Conservation (phyloP, 2,329 filamentous ascomycete genomes). For the Periglandula ipomoeae region DNA sequence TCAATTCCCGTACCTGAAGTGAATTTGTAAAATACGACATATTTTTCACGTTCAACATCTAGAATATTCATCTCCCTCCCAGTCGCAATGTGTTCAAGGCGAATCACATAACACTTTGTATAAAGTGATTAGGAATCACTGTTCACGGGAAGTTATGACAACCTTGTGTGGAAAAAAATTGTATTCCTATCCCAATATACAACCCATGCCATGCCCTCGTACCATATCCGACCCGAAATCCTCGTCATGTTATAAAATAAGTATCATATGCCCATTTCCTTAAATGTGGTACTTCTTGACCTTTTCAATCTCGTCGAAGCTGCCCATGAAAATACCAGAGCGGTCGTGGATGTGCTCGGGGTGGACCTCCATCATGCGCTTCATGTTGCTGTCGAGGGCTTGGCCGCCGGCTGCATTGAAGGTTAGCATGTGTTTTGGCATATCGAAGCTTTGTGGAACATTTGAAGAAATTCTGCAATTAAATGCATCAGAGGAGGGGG, state of each 20-base stretch:
- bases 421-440: slow-evolving; percentile 17
- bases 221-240: background rate
- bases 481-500: background rate
- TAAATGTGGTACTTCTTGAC: slow-evolving; percentile 72
- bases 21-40: too few species aligned
- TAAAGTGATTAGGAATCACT: too few species aligned
- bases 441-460: background rate
- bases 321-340: slow-evolving; percentile 93
- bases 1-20: too few species aligned
- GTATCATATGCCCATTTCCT: background rate
- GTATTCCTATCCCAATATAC: background rate
- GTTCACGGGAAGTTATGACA: too few species aligned
- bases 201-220: background rate
- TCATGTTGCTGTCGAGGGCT: slow-evolving; percentile 85
- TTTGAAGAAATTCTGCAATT: too few species aligned
- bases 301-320: slow-evolving; percentile 90
- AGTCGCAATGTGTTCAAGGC: too few species aligned
- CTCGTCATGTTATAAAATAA: too few species aligned
- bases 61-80: too few species aligned
- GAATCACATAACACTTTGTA: too few species aligned
- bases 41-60: too few species aligned
- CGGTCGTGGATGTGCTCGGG: slow-evolving; percentile 92
- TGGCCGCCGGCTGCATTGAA: slow-evolving; percentile 66
- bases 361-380: slow-evolving; percentile 78
- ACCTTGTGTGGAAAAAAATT: too few species aligned